phyloP scores from a whole-genome alignment of 192 early-diverging fungal genomes.

The Coemansia sp. region DNA sequence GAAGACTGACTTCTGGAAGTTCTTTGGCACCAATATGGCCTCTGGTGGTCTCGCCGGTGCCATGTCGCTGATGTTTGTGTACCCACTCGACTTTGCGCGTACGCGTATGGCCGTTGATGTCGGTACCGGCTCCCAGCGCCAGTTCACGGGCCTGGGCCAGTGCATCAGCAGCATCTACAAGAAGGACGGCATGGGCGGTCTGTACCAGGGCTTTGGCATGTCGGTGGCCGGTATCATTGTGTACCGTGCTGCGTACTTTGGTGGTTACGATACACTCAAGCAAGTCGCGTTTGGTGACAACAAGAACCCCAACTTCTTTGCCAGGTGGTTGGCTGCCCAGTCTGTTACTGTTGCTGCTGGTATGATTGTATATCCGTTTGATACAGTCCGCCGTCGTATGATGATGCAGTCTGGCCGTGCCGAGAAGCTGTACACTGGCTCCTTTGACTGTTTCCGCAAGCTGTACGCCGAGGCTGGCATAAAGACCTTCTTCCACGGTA shows the following conservation, averaged over 20 bases:
- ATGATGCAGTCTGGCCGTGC: conserved; percentile 94
- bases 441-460: conserved; percentile 84
- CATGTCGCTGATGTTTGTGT: conserved; percentile 83
- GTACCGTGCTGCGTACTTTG: conserved; percentile 68
- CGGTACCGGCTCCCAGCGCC: conserved; percentile 73
- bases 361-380: conserved; percentile 93
- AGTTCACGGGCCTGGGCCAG: conserved; percentile 86
- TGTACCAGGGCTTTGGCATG: conserved; percentile 95
- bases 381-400: conserved; percentile 97
- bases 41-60: conserved; percentile 95
- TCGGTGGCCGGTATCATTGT: conserved; percentile 88
- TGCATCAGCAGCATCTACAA: conserved; percentile 81
- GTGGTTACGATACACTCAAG: conserved; percentile 68
- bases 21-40: conserved; percentile 89
- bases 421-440: conserved; percentile 83
- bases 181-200: conserved; percentile 89
- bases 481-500: conserved; percentile 98
- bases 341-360: conserved; percentile 83
- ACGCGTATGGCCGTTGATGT: conserved; percentile 94
- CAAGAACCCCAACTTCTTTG: conserved; percentile 55
- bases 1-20: conserved; percentile 76
- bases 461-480: conserved; percentile 88
- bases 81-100: conserved; percentile 96
- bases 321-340: conserved; percentile 68
- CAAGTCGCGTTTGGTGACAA: conserved; percentile 51